These are phyloP conservation scores for Nakaseomyces uthaithaninus DNA, from an alignment of 1,139 yeast genomes.

Conservation along the genomic window DNA sequence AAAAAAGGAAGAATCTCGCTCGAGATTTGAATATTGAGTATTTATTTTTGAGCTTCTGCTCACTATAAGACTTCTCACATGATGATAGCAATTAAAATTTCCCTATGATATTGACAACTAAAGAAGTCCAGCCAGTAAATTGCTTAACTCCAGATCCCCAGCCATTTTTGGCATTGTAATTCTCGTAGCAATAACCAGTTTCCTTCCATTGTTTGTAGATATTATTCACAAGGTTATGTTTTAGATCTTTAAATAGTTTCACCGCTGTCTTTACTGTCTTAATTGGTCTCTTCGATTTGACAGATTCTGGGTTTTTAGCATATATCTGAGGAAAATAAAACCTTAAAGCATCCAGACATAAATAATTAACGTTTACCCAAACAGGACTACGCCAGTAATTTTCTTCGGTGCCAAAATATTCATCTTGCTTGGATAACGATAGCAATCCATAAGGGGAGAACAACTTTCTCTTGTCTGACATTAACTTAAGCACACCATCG, in stretches of 20 bases:
- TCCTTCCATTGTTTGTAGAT: constrained; percentile 58
- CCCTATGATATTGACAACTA: constrained; percentile 69
- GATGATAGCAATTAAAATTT: background rate
- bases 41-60: too few relatives aligned
- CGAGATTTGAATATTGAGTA: too few relatives aligned
- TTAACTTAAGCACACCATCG: constrained; percentile 43
- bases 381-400: constrained; percentile 95
- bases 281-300: constrained; percentile 15
- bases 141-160: constrained; percentile 75
- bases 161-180: constrained; percentile 74
- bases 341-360: constrained; percentile 61
- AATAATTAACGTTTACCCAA: constrained; percentile 87
- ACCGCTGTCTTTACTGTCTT: constrained; percentile 31
- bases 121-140: constrained; percentile 90
- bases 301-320: constrained; percentile 10
- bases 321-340: constrained; percentile 40
- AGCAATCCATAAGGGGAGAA: constrained; percentile 79
- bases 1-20: too few relatives aligned
- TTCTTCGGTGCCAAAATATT: constrained; percentile 65
- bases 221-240: constrained; percentile 61
- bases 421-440: constrained; percentile 65
- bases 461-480: constrained; percentile 62
- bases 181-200: constrained; percentile 88
- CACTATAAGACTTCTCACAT: too few relatives aligned
- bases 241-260: constrained; percentile 47